Base-by-base conservation (phyloP, 148 eudicot genomes). In the Linanthus parryae region DNA sequence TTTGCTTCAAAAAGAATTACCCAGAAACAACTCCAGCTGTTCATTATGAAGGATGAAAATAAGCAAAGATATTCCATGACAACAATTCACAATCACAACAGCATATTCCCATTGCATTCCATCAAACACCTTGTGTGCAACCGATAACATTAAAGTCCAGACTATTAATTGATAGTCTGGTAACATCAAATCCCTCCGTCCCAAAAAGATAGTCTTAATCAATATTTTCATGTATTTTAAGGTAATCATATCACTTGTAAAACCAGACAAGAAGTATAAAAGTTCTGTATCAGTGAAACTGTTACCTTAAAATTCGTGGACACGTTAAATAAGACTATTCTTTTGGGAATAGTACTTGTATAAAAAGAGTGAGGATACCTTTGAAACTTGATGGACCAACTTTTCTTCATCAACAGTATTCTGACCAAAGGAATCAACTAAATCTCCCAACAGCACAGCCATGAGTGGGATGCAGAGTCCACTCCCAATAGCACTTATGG, bases 391-490 rank as follows among this genome's bases (percentile, higher is more conserved):
- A 34, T 52, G 31, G 25, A 61, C 67, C 27, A 61, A 36, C 17
- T 42, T 17, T 57, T 52, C 16, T 54, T 13, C 25, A 24, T 6
- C 3, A 18, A 23, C 20, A 41, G 22, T 47, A 47, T 42, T 61
- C 27, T 46, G 46, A 28, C 71, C 71, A 43, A 71, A 66, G 31
- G 71, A 44, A 52, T 66, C 38, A 21, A 59, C 59, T 22, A 71
- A 22, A 12, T 71, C 64, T 38, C 76, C 76, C 23, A 65, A 58
- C 24, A 71, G 11, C 24, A 71, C 12, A 20, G 76, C 43, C 64
- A 61, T 56, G 6, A 66, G 46, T 22, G 76, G 71, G 54, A 61
- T 29, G 38, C 46, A 61, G 2, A 71, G 9, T 15, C 76, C 76
- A 43, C 27, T 71, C 16, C 66, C 76, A n/a, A 66, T 29, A 12